These are phyloP conservation scores for Lactifluus pinguis DNA, from an alignment of 768 basidiomycete species.

Conservation along the genomic window DNA sequence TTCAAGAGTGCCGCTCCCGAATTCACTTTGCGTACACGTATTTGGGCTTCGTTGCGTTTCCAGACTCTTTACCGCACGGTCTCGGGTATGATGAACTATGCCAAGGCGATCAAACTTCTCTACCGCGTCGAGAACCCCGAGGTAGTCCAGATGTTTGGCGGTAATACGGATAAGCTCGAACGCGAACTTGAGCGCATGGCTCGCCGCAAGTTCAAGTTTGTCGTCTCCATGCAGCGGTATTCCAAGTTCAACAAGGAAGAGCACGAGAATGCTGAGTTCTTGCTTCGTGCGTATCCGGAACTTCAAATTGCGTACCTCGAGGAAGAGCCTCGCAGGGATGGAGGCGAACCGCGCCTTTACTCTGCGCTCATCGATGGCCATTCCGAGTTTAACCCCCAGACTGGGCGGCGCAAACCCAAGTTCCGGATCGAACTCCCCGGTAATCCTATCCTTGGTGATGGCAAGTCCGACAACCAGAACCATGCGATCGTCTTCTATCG, in stretches of 20 bases:
- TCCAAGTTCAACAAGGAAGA: slow-evolving; percentile 99
- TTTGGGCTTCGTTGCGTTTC: slow-evolving; percentile 97
- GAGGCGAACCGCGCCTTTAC: slow-evolving; percentile 91
- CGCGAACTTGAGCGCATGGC: slow-evolving; percentile 97
- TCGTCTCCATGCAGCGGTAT: slow-evolving; percentile 99
- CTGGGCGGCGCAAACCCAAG: slow-evolving; percentile 84
- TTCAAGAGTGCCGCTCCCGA: slow-evolving; percentile 99
- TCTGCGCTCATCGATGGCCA: slow-evolving; percentile 97
- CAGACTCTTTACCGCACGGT: slow-evolving; percentile 98
- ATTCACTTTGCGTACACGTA: slow-evolving; percentile 95
- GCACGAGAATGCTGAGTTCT: slow-evolving; percentile 96
- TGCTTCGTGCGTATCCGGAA: slow-evolving; percentile 95
- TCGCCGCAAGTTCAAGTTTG: slow-evolving; percentile 96
- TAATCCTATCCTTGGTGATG: slow-evolving; percentile 97
- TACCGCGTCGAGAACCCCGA: slow-evolving; percentile 99
- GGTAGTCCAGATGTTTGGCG: slow-evolving; percentile 94
- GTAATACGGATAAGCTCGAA: slow-evolving; percentile 95
- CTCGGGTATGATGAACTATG: slow-evolving; percentile 99
- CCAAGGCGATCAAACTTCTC: slow-evolving; percentile 98
- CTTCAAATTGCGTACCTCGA: slow-evolving; percentile 98
- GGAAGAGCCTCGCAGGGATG: slow-evolving; percentile 92
- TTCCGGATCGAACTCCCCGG: slow-evolving; percentile 98
- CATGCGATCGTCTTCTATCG: slow-evolving; percentile 99
- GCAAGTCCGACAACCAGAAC: slow-evolving; percentile 99
- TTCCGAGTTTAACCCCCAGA: slow-evolving; percentile 88